Evolutionary conservation across 495 filamentous ascomycete genomes (phyloP).

Genomic region (Penicillium pancosmium): DNA sequence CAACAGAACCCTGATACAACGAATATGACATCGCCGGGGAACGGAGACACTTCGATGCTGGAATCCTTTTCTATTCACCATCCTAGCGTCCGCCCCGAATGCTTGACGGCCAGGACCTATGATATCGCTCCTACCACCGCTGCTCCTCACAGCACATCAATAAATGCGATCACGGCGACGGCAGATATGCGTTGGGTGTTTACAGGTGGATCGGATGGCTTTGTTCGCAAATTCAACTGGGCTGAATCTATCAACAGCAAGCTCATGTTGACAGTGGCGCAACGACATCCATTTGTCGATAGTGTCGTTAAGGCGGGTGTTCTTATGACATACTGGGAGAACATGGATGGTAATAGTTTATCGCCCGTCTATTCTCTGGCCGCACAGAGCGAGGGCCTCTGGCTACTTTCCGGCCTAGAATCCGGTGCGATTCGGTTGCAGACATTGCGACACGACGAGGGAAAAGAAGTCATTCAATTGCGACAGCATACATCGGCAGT

Average conservation of each 20-base stretch:
- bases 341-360: constrained; percentile 60
- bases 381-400: constrained; percentile 84
- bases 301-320: constrained; percentile 93
- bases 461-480: constrained; percentile 79
- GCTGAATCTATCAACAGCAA: constrained; percentile 94
- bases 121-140: constrained; percentile 98
- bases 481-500: constrained; percentile 90
- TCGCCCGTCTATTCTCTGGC: constrained; percentile 95
- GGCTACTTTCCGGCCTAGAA: constrained; percentile 88
- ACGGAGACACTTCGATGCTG: constrained; percentile 31
- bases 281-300: constrained; percentile 96
- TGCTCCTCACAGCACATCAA: constrained; percentile 91
- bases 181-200: constrained; percentile 96
- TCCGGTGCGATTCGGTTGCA: constrained; percentile 92
- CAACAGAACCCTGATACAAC: constrained; percentile 47
- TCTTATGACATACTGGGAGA: constrained; percentile 96
- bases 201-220: constrained; percentile 90
- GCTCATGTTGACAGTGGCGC: constrained; percentile 89
- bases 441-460: constrained; percentile 93
- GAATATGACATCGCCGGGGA: constrained; percentile 35
- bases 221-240: constrained; percentile 95
- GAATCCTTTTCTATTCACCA: constrained; percentile 48
- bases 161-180: constrained; percentile 90
- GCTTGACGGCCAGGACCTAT: constrained; percentile 79
- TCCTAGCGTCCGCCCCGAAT: constrained; percentile 76